A percentile compares a stretch with the other conserved stretches of the same genome.
phyloP scores from a whole-genome alignment of 2,329 filamentous ascomycete species.

The Torrubiella hemipterigena region DNA sequence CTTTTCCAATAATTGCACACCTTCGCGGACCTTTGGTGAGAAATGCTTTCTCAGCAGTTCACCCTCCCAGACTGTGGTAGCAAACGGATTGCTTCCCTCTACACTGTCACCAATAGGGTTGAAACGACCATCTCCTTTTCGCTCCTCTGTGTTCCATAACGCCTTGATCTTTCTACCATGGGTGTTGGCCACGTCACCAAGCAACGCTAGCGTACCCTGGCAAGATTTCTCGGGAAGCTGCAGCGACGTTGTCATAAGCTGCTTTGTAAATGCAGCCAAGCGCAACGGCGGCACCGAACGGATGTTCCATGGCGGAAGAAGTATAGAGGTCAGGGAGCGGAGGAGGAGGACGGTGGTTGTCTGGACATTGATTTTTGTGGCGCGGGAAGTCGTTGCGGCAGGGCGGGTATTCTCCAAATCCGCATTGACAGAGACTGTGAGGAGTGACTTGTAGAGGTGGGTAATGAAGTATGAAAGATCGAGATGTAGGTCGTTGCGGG shows the following conservation, averaged over 20 bases:
- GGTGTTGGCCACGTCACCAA: conserved; percentile 67
- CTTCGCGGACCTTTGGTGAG: conserved; percentile 73
- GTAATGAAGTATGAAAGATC: conserved; percentile 93
- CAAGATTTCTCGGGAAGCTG: conserved; percentile 86
- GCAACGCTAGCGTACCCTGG: conserved; percentile 64
- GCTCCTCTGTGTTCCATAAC: conserved; percentile 92
- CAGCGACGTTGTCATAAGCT: conserved; percentile 68
- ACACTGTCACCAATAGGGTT: conserved; percentile 61
- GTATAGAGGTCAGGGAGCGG: conserved; percentile 69
- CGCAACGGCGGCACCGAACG: conserved; percentile 68
- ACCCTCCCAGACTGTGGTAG: conserved; percentile 84
- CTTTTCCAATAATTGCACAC: conserved; percentile 58
- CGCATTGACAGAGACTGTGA: conserved; percentile 65
- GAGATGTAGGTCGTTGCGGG: conserved; percentile 68
- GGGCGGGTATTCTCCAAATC: conserved; percentile 67
- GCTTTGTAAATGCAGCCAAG: conserved; percentile 87
- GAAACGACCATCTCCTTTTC: conserved; percentile 80
- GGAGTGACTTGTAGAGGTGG: conserved; percentile 79
- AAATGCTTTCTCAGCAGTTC: conserved; percentile 79
- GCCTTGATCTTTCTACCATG: conserved; percentile 72
- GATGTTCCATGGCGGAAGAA: conserved; percentile 64
- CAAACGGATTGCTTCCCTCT: conserved; percentile 83
- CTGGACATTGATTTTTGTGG: conserved; percentile 74
- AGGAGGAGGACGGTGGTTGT: conserved; percentile 89
- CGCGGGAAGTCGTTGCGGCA: conserved; percentile 22